phyloP scores from a whole-genome alignment of 257 asterid genomes.

The Ballota nigra region DNA sequence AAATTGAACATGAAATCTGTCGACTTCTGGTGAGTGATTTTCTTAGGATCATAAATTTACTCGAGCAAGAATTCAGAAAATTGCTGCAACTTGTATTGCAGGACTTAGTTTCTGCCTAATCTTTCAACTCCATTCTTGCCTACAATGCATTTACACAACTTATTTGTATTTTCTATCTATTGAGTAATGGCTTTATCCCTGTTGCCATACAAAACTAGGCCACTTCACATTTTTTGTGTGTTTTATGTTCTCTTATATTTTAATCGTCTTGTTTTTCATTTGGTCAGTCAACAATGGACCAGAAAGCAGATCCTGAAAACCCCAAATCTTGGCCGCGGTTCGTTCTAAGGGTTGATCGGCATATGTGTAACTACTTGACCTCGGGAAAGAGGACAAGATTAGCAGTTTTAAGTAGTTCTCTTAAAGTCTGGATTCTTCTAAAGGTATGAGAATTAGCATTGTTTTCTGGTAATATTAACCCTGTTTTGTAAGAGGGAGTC shows the following conservation, averaged over 20 bases:
- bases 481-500: not conserved
- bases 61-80: conserved; percentile 7
- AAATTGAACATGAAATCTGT: conserved; percentile 88
- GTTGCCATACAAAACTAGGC: too few relatives aligned
- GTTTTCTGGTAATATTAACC: not conserved
- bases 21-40: conserved; percentile 58
- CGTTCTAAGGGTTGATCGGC: conserved; percentile 79
- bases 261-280: conserved; percentile 16
- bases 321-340: conserved; percentile 92
- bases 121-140: conserved; percentile 2
- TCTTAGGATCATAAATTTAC: not conserved
- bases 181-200: not conserved
- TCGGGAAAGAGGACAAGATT: conserved; percentile 88
- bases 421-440: conserved; percentile 93
- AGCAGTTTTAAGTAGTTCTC: conserved; percentile 89
- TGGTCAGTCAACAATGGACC: conserved; percentile 66
- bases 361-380: conserved; percentile 89
- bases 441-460: conserved; percentile 52
- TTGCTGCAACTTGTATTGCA: not conserved
- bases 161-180: not conserved
- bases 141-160: not conserved
- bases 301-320: conserved; percentile 69
- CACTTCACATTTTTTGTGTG: not conserved
- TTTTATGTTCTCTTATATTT: conserved; percentile 18
- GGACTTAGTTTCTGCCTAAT: conserved; percentile 3